Evolutionary conservation across 2,329 filamentous ascomycete species (phyloP).

Genomic region (Tricladium varicosporioides): DNA sequence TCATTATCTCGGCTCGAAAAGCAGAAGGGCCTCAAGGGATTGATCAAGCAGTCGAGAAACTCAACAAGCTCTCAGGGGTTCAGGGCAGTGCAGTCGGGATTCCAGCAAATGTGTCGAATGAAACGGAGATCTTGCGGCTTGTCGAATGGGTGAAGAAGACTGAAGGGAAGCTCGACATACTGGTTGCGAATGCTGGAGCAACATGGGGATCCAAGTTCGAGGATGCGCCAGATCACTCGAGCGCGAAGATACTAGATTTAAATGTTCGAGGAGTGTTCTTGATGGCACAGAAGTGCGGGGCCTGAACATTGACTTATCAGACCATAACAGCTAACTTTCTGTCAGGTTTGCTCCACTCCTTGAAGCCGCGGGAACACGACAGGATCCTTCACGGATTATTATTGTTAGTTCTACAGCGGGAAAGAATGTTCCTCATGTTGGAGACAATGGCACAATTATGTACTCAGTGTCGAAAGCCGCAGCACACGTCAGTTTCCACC

Average conservation of each 20-base stretch:
- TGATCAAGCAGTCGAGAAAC: constrained; percentile 61
- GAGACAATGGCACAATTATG: constrained; percentile 60
- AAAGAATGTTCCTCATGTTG: constrained; percentile 57
- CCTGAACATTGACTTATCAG: background rate
- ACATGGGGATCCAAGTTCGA: constrained; percentile 10
- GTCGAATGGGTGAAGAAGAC: constrained; percentile 53
- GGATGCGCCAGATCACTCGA: constrained; percentile 10
- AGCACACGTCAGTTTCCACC: constrained; percentile 37
- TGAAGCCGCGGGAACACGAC: constrained; percentile 44
- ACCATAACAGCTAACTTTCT: background rate
- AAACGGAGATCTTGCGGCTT: constrained; percentile 59
- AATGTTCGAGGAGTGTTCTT: constrained; percentile 11
- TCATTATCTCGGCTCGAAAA: constrained; percentile 74
- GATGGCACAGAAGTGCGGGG: constrained; percentile 47
- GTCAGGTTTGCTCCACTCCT: constrained; percentile 45
- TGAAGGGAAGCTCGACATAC: constrained; percentile 49
- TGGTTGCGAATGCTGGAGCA: constrained; percentile 8
- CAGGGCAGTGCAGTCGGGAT: constrained; percentile 59
- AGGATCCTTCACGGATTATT: constrained; percentile 61
- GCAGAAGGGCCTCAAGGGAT: constrained; percentile 52
- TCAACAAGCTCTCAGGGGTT: constrained; percentile 61
- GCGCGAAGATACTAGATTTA: constrained; percentile 8
- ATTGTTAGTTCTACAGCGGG: constrained; percentile 67
- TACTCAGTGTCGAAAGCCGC: constrained; percentile 71
- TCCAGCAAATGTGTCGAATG: constrained; percentile 62